Conservation (phyloP, 768 basidiomycete genomes). For the Dentipellis fragilis region DNA sequence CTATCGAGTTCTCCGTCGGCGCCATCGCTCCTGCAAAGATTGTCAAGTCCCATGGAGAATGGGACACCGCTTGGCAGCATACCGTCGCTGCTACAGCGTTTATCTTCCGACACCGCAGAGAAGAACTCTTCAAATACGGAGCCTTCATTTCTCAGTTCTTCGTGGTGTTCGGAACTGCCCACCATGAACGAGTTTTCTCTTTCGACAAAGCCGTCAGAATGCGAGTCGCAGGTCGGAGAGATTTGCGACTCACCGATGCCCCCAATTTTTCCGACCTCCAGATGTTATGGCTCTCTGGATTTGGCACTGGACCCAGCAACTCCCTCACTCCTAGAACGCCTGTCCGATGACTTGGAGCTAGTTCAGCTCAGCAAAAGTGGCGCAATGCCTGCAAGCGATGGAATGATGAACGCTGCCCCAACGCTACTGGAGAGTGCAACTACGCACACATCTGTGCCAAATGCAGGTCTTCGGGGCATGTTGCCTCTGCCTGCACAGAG, state of each 20-base stretch:
- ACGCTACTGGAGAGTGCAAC: constrained; percentile 5
- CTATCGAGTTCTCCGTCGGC: not conserved
- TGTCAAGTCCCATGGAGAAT: too few species aligned
- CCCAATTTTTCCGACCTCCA: constrained; percentile 5
- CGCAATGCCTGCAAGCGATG: constrained; percentile 15
- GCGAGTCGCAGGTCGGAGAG: constrained; percentile 12
- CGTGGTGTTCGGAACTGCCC: constrained; percentile 4
- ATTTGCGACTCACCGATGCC: constrained; percentile 17
- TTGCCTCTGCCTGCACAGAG: constrained; percentile 1
- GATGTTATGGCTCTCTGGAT: not conserved
- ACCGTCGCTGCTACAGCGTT: constrained; percentile 13
- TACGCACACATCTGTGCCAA: constrained; percentile 18
- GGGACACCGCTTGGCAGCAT: constrained; percentile 17
- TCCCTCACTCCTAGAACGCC: too few species aligned
- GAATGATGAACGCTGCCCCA: too few species aligned
- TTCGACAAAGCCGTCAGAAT: constrained; percentile 24
- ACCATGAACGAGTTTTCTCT: constrained; percentile 16
- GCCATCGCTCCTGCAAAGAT: not conserved
- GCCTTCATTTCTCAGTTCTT: constrained; percentile 19
- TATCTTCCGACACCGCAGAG: constrained; percentile 18
- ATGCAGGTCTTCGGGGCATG: constrained; percentile 7
- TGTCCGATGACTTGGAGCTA: not conserved
- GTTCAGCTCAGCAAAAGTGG: not conserved
- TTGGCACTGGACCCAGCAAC: not conserved
- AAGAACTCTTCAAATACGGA: constrained; percentile 19